Evolutionary conservation across 805 yeast genomes (phyloP).

Genomic region (Ogataea kodamae): DNA sequence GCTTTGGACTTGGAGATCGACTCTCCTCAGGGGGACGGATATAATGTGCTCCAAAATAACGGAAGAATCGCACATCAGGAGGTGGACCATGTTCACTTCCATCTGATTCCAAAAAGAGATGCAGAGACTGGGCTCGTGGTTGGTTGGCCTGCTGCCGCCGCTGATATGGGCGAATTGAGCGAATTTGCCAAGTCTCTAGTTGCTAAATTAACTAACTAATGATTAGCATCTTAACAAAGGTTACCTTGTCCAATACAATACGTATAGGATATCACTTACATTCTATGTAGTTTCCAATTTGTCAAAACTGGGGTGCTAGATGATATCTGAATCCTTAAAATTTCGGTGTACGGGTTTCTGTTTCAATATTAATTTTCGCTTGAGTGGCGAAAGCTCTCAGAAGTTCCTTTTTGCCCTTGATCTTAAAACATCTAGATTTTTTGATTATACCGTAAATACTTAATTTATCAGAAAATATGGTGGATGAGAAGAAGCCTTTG

Average conservation of each 20-base stretch:
- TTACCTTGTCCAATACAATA: too few species aligned
- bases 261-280: too few species aligned
- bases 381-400: slow-evolving; percentile 7
- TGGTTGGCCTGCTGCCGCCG: slow-evolving; percentile 91
- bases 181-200: slow-evolving; percentile 59
- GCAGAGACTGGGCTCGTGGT: slow-evolving; percentile 71
- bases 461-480: slow-evolving; percentile 21
- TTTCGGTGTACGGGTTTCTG: slow-evolving; percentile 7
- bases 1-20: slow-evolving; percentile 63
- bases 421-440: slow-evolving; percentile 8
- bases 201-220: slow-evolving; percentile 32
- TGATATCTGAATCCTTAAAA: background rate
- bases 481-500: slow-evolving; percentile 34
- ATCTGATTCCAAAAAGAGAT: slow-evolving; percentile 85
- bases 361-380: background rate
- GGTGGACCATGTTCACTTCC: slow-evolving; percentile 96
- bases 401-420: slow-evolving; percentile 13
- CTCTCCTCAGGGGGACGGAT: slow-evolving; percentile 67
- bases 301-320: slow-evolving; percentile 27
- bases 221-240: too few species aligned
- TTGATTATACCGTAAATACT: slow-evolving; percentile 7
- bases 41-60: slow-evolving; percentile 88
- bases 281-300: too few species aligned
- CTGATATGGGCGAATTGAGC: slow-evolving; percentile 71
- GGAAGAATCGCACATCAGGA: slow-evolving; percentile 94